Base-by-base conservation (phyloP, 768 basidiomycete species). In the Sporobolomyces phaffii region DNA sequence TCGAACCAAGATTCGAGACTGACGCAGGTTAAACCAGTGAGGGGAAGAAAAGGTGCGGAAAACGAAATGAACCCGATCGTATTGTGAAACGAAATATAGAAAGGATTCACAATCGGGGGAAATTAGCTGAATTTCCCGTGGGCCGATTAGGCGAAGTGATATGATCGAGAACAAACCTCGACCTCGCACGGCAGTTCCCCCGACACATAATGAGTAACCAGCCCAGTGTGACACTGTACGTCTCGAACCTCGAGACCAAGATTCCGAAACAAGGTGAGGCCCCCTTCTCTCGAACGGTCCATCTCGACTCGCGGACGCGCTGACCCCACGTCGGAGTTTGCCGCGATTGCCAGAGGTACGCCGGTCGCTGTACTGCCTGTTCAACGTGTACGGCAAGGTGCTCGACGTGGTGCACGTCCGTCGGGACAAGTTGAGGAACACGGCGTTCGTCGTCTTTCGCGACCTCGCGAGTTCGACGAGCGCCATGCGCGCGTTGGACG, bases 361-460 rank as follows among this genome's bases (percentile, higher is more conserved):
- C 51, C 79, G 80, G 14, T 88, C 91, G 79, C 82, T 98, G 2
- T 90, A 86, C 76, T 86, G 87, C 31, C 84, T 97, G 53, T 98
- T 98, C 81, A 87, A 88, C 11, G 89, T 92, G 48, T 89, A 96
- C 79, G 94, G 94, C 77, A 88, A 86, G 77, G 81, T 98, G 64
- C 84, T 98, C 81, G 94, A 97, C 77, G 85, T 98, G 65, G 84
- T 97, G 64, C 92, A 93, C 28, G 85, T 87, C 29, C 92, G 94
- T 78, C 84, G 82, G 76, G 80, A 84, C 64, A 88, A 86, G 78
- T 90, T 89, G 86, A 84, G 87, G 70, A 93, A 92, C 26, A 92
- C 96, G 78, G 94, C 94, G 2, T 98, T 96, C 79, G 86, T 97
- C 75, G 91, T 94, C 74, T 98, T 96, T 79, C 83, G 85, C 56